phyloP scores from a whole-genome alignment of 495 filamentous ascomycete species.

The Durotheca rogersii region DNA sequence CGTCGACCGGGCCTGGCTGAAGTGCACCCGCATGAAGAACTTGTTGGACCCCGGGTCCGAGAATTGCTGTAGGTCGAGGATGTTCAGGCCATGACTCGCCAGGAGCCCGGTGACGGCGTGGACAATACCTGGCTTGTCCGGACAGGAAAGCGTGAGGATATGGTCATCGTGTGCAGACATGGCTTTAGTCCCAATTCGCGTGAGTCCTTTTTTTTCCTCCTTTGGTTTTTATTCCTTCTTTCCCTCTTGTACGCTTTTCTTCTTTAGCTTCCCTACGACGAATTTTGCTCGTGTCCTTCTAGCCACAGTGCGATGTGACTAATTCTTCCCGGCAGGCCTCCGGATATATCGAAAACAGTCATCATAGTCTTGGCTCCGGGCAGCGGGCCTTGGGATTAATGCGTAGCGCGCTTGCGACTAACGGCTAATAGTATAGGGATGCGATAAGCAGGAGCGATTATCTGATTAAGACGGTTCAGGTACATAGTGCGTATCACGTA shows the following conservation, averaged over 20 bases:
- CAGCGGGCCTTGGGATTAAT: slow-evolving; percentile 34
- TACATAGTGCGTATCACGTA: slow-evolving; percentile 2
- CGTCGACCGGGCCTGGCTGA: slow-evolving; percentile 51
- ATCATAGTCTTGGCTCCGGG: slow-evolving; percentile 28
- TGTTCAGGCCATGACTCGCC: slow-evolving; percentile 65
- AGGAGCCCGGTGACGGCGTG: slow-evolving; percentile 73
- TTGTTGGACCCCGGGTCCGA: slow-evolving; percentile 62
- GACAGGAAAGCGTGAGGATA: slow-evolving; percentile 73
- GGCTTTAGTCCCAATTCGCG: slow-evolving; percentile 10
- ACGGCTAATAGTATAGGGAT: slow-evolving; percentile 5
- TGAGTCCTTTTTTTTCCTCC: no score
- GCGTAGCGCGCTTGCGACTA: slow-evolving; percentile 28
- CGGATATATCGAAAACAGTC: slow-evolving; percentile 11
- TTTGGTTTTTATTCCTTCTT: no score
- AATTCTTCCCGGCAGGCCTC: slow-evolving; percentile 12
- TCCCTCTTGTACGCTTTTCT: no score
- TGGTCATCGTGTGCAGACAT: slow-evolving; percentile 50
- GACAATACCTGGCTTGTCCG: slow-evolving; percentile 73
- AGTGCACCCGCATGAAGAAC: slow-evolving; percentile 80
- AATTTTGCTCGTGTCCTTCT: no score
- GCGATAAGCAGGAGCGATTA: slow-evolving; percentile 11
- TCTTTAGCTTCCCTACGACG: no score
- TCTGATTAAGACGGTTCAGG: slow-evolving; percentile 5
- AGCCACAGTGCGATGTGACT: no score
- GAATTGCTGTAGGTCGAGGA: slow-evolving; percentile 73